phyloP scores from a whole-genome alignment of 257 asterid genomes.

The Petrea volubilis region DNA sequence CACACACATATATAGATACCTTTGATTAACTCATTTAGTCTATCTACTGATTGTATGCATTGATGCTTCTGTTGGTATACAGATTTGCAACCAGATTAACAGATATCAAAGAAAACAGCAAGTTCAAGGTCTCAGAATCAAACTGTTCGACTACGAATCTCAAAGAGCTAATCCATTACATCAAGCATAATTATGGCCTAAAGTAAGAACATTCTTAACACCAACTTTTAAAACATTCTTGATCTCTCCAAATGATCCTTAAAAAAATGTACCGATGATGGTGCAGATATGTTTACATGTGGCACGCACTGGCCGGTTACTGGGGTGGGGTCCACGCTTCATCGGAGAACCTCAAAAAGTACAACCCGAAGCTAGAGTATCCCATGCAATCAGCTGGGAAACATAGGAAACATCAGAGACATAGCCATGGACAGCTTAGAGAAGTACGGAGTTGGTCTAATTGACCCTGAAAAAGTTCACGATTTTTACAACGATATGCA shows the following conservation, averaged over 20 bases:
- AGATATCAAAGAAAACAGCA: slow-evolving; percentile 53
- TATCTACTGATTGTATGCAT: background rate
- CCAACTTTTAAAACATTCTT: background rate
- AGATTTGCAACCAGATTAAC: slow-evolving; percentile 60
- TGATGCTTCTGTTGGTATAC: slow-evolving; percentile 8
- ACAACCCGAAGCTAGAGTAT: slow-evolving; percentile 59
- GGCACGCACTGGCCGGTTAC: slow-evolving; percentile 80
- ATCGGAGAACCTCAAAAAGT: slow-evolving; percentile 44
- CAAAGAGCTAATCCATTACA: slow-evolving; percentile 39
- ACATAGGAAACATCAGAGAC: slow-evolving; percentile 50
- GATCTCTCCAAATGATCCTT: background rate
- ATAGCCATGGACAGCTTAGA: slow-evolving; percentile 62
- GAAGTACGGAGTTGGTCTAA: slow-evolving; percentile 65
- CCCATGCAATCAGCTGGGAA: slow-evolving; percentile 66
- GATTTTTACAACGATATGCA: slow-evolving; percentile 74
- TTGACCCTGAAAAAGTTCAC: slow-evolving; percentile 45
- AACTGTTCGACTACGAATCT: slow-evolving; percentile 37
- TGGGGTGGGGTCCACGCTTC: slow-evolving; percentile 71
- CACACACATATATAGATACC: too few species aligned
- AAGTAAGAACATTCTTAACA: slow-evolving; percentile 33
- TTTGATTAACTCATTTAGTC: background rate
- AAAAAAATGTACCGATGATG: background rate
- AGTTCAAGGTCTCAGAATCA: slow-evolving; percentile 38
- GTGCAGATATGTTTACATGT: slow-evolving; percentile 65
- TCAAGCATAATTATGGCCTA: slow-evolving; percentile 52